A percentile compares a stretch with the other conserved stretches of the same genome.
Evolutionary conservation across 306 rosid genomes (phyloP).

Genomic region (Dryas alaskensis): DNA sequence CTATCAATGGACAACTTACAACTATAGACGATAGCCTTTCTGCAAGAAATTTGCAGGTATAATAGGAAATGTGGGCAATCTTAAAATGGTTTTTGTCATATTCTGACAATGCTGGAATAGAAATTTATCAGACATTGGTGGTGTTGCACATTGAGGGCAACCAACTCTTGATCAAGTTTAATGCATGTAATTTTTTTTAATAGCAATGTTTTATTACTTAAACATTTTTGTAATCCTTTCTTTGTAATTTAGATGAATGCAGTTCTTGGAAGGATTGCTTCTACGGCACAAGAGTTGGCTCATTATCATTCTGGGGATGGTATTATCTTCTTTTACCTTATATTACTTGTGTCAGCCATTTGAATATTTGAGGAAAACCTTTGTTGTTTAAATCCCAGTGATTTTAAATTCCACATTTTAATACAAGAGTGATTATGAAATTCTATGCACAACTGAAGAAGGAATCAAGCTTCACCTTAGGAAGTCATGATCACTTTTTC

Average conservation of each 20-base stretch:
- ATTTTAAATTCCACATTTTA: neutral
- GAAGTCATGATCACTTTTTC: slow-evolving; percentile 1
- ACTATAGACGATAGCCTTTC: slow-evolving; percentile 77
- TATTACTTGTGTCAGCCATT: neutral
- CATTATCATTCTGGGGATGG: slow-evolving; percentile 98
- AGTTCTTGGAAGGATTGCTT: slow-evolving; percentile 85
- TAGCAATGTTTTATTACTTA: slow-evolving; percentile 4
- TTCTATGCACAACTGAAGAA: slow-evolving; percentile 1
- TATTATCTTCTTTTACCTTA: slow-evolving; percentile 28
- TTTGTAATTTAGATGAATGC: slow-evolving; percentile 71
- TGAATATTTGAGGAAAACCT: neutral
- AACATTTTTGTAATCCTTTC: slow-evolving; percentile 15
- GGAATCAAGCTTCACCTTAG: neutral
- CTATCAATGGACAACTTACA: slow-evolving; percentile 80
- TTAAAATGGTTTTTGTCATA: neutral
- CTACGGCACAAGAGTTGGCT: slow-evolving; percentile 87
- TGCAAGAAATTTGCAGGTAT: slow-evolving; percentile 83
- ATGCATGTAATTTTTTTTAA: neutral
- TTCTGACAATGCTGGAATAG: neutral
- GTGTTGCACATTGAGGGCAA: neutral
- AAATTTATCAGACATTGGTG: neutral
- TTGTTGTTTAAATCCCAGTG: neutral
- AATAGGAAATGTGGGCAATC: neutral
- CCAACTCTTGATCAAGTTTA: neutral
- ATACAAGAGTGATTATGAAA: neutral